Conservation (phyloP, 768 basidiomycete genomes). For the Phlebiopsis flavidoalba region DNA sequence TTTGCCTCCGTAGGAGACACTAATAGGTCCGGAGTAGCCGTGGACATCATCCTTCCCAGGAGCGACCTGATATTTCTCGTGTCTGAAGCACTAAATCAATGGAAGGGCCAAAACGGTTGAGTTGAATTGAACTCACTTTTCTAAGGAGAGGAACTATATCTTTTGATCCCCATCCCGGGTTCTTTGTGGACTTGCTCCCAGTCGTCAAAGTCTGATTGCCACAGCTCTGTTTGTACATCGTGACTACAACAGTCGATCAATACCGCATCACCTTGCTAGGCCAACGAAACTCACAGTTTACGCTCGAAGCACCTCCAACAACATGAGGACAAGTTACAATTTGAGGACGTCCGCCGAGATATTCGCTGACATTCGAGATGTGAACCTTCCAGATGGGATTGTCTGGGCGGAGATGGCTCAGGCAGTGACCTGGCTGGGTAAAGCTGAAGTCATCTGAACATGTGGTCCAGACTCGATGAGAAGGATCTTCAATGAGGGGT, state of each 20-base stretch:
- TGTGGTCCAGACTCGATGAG: conserved; percentile 55
- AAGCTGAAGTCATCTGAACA: conserved; percentile 40
- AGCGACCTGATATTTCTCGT: conserved; percentile 33
- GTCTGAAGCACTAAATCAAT: conserved; percentile 25
- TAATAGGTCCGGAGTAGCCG: conserved; percentile 42
- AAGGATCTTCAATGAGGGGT: conserved; percentile 51
- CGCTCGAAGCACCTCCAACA: conserved; percentile 55
- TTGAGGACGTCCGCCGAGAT: conserved; percentile 38
- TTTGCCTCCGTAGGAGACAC: conserved; percentile 24
- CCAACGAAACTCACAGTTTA: conserved; percentile 45
- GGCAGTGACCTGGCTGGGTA: conserved; percentile 47
- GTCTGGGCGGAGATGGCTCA: conserved; percentile 33
- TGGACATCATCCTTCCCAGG: conserved; percentile 30
- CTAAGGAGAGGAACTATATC: conserved; percentile 53
- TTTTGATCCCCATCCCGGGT: conserved; percentile 58
- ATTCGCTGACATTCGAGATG: conserved; percentile 30
- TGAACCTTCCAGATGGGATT: conserved; percentile 41
- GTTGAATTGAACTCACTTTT: conserved; percentile 36
- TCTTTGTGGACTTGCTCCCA: conserved; percentile 49
- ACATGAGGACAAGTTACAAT: conserved; percentile 41
- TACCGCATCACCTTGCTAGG: conserved; percentile 1
- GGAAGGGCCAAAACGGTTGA: background rate
- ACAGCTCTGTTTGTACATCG: conserved; percentile 55
- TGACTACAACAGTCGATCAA: conserved; percentile 19
- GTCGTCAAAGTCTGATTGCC: conserved; percentile 62